Conservation (phyloP, 768 basidiomycete genomes). For the Boletus patriciae region DNA sequence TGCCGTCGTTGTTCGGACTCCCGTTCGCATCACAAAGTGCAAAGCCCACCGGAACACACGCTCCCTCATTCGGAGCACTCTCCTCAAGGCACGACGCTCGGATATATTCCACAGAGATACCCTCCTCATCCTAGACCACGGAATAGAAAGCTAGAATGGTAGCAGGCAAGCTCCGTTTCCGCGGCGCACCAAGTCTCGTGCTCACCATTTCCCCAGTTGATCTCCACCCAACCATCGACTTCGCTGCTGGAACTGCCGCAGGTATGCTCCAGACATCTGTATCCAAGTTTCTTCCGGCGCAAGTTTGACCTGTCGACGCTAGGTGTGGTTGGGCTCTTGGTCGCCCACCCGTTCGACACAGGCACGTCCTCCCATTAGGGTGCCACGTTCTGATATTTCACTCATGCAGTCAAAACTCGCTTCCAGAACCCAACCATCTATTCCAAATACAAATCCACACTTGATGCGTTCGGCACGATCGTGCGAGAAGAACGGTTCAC, state of each 20-base stretch:
- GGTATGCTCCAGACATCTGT: slow-evolving; percentile 30
- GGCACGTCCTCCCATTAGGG: slow-evolving; percentile 32
- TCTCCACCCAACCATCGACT: slow-evolving; percentile 69
- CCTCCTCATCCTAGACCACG: not conserved
- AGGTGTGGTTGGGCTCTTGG: slow-evolving; percentile 64
- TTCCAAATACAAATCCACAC: slow-evolving; percentile 57
- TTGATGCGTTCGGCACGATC: slow-evolving; percentile 67
- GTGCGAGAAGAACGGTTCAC: slow-evolving; percentile 64
- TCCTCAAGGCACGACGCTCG: not conserved
- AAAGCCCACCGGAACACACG: not conserved
- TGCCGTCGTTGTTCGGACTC: no score
- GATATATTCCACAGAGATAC: not conserved
- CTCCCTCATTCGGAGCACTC: not conserved
- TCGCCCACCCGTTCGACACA: slow-evolving; percentile 81
- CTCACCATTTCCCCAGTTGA: slow-evolving; percentile 19
- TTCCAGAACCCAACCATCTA: slow-evolving; percentile 66
- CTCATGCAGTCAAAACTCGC: slow-evolving; percentile 68
- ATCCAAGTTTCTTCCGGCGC: no score
- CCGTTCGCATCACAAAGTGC: not conserved
- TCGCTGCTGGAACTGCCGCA: slow-evolving; percentile 74
- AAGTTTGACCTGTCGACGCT: not conserved
- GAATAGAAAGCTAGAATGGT: slow-evolving; percentile 17
- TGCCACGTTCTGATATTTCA: not conserved
- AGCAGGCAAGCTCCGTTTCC: slow-evolving; percentile 13
- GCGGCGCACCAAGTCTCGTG: not conserved